These are phyloP conservation scores for Pseudonitzschia pungens DNA, from an alignment of 108 stramenopile species.

Conservation along the genomic window DNA sequence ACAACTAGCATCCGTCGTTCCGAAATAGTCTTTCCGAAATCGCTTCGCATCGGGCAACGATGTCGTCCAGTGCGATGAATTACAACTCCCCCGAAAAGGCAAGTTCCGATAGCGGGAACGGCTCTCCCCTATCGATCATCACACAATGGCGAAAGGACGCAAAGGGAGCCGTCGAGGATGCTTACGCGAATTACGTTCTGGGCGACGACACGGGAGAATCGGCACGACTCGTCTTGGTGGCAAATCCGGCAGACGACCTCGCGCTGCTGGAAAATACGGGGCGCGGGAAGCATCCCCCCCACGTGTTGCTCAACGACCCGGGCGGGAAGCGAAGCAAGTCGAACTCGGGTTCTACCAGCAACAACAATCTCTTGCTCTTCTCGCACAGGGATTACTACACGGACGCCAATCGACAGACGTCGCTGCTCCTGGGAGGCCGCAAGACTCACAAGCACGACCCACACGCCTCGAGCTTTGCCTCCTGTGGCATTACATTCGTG, in stretches of 20 bases:
- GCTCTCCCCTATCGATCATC: slow-evolving; percentile 17
- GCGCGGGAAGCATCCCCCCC: not conserved
- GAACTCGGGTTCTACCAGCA: not conserved
- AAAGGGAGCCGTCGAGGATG: slow-evolving; percentile 54
- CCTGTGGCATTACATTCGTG: slow-evolving; percentile 66
- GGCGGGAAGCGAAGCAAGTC: not conserved
- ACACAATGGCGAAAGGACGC: slow-evolving; percentile 38
- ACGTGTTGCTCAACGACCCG: not conserved
- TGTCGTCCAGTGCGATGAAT: not conserved
- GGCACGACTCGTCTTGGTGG: slow-evolving; percentile 56
- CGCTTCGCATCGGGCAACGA: too few species aligned
- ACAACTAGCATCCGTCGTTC: too few species aligned
- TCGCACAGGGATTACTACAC: slow-evolving; percentile 1
- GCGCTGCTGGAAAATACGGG: not conserved
- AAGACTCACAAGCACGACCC: not conserved
- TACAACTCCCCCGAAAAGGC: not conserved
- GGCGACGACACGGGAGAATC: slow-evolving; percentile 85
- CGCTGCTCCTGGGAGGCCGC: not conserved
- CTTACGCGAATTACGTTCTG: slow-evolving; percentile 66
- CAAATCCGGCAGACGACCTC: slow-evolving; percentile 38
- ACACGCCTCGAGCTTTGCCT: not conserved
- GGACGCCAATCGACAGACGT: not conserved
- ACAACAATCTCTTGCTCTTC: not conserved
- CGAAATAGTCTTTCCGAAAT: too few species aligned
- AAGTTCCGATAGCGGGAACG: not conserved